Base-by-base conservation (phyloP, 2,329 filamentous ascomycete genomes). In the Calonectria crousiana region DNA sequence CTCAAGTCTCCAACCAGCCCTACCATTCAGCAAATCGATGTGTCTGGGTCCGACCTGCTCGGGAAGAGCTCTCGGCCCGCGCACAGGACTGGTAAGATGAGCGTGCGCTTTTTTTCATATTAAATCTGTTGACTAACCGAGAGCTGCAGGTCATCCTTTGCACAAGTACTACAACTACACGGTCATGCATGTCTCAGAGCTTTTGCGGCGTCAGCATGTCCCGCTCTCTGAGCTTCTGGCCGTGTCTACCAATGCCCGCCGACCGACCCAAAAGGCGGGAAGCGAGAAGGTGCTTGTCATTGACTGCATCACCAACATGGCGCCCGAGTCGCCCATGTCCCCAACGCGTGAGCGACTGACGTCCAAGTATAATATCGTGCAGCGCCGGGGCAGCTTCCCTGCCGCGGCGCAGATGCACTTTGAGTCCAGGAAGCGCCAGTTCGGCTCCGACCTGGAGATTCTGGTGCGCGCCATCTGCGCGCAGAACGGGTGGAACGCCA, bases 401-500 rank as follows among this genome's bases (percentile, higher is more conserved):
- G 86, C 88, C 3, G 86, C 86, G 20, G 84, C 86, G 38, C 87
- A 88, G 78, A 91, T 91, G 89, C 88, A 89, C 77, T 86, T 90
- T 49, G 89, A 90, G 81, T 90, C 89, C 4, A 84, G 89, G 32
- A 86, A 89, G 74, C 86, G 92, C 30, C 90, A 92, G 49, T 91
- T 90, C 71, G 90, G 90, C 1, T 93, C 91, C 16, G 92, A 93
- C 78, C 86, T 94, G 81, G 93, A 95, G 83, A 89, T 95, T 11
- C 84, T 96, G 67, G 93, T 92, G 1, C 87, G 94, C 64, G 93
- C 94, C 2, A 88, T 95, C 77, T 96, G 94, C 81, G 92, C 94
- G 0, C 92, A 94, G 80, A 91, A 90, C 77, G 94, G 94, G 3
- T 93, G 92, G 88, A 93, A 95, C 81, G 94, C 94, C 28, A 82